Conservation (phyloP, 345 rosid genomes). For the Conringia planisiliqua region DNA sequence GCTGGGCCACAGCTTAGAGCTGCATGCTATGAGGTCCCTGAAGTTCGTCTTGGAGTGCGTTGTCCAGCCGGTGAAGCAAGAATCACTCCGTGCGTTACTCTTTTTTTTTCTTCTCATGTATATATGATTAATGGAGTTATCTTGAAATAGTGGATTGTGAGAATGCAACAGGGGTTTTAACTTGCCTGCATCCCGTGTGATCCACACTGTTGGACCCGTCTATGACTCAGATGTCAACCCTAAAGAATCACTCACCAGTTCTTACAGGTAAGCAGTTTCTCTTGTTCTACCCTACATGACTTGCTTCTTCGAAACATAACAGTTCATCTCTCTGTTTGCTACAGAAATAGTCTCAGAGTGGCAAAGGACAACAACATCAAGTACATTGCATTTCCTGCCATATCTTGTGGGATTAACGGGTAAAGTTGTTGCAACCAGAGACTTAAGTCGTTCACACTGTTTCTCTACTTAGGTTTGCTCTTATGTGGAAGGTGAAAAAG, state of each 20-base stretch:
- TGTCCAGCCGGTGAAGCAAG: conserved; percentile 90
- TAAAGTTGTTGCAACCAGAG: conserved; percentile 26
- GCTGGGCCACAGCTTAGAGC: conserved; percentile 70
- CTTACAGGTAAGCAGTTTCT: conserved; percentile 51
- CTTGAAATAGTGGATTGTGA: background rate
- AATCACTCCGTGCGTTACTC: conserved; percentile 55
- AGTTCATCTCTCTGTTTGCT: conserved; percentile 15
- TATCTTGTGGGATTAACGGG: conserved; percentile 75
- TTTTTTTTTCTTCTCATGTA: background rate
- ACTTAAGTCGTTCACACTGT: background rate
- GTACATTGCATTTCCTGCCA: conserved; percentile 82
- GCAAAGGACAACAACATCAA: conserved; percentile 70
- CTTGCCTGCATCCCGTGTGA: conserved; percentile 65
- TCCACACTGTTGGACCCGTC: conserved; percentile 82
- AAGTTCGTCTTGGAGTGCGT: conserved; percentile 61
- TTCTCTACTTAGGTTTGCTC: background rate
- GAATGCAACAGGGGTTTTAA: conserved; percentile 61
- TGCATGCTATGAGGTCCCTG: conserved; percentile 67
- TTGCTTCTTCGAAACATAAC: background rate
- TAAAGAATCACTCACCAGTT: conserved; percentile 45
- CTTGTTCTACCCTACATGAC: background rate
- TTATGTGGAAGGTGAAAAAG: too few species aligned
- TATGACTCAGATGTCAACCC: conserved; percentile 53
- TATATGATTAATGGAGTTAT: background rate
- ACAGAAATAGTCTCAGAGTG: conserved; percentile 61